A percentile compares a stretch with the other conserved stretches of the same genome.
Conservation (phyloP, 1,139 yeast species). For the Candida sp. region DNA sequence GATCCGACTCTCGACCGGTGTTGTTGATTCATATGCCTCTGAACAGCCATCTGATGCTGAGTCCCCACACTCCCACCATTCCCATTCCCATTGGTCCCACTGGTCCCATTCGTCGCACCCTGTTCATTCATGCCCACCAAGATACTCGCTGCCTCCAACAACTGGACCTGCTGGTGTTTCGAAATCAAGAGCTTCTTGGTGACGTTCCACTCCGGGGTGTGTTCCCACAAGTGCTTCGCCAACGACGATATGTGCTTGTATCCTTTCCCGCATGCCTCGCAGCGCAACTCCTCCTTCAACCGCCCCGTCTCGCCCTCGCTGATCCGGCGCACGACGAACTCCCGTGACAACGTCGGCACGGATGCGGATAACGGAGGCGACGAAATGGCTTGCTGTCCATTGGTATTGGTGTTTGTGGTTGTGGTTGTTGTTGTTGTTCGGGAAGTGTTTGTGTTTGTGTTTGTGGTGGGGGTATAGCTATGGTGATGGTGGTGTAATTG, state of each 20-base stretch:
- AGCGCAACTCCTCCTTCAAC: constrained; percentile 78
- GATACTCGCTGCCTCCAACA: constrained; percentile 87
- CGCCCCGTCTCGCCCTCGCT: constrained; percentile 89
- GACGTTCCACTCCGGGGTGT: constrained; percentile 92
- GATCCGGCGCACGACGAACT: constrained; percentile 80
- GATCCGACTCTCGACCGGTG: no score
- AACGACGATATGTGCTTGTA: constrained; percentile 85
- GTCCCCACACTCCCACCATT: neutral
- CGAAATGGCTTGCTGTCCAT: neutral
- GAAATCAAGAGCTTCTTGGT: constrained; percentile 80
- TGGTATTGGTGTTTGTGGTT: constrained; percentile 5
- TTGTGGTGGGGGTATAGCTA: constrained; percentile 1
- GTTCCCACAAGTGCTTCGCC: constrained; percentile 77
- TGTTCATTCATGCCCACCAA: constrained; percentile 79
- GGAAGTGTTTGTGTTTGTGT: neutral
- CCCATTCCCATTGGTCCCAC: neutral
- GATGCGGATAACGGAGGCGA: constrained; percentile 28
- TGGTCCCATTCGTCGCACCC: neutral
- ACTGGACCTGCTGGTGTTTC: constrained; percentile 92
- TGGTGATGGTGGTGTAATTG: constrained; percentile 10
- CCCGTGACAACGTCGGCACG: constrained; percentile 63
- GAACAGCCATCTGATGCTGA: constrained; percentile 1
- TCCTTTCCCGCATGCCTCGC: constrained; percentile 92
- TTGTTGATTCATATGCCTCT: neutral
- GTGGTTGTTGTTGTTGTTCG: constrained; percentile 4